Base-by-base conservation (phyloP, 2,329 filamentous ascomycete genomes). In the Coniochaeta pulveracea region DNA sequence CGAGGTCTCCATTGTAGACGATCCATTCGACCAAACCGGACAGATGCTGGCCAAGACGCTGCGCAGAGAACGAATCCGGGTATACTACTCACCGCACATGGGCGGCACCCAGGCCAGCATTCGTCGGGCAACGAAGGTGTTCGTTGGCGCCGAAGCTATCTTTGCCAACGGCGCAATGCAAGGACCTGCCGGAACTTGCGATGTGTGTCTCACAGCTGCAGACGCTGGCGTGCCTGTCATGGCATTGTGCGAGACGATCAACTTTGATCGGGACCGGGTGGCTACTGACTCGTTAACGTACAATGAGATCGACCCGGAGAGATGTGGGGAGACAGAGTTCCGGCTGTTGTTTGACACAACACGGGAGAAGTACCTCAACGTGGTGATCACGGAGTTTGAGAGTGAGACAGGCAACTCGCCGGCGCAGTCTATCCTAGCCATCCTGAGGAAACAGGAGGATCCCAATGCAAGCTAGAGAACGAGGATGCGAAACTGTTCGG, bases 91-190 rank as follows among this genome's bases (percentile, higher is more conserved):
- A 19, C 75, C 89, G 6, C 77, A 72, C 44, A 56, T 93, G 24
- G 80, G 84, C 39, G 85, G 79, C 10, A 66, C 93, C 36, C 76
- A 76, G 33, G 76, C 83, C 43, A 78, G 81, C 27, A 72, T 94
- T 34, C 73, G 76, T 41, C 51, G 56, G 26, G 59, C 66, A 3
- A 82, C 78, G 6, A 77, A 80, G 46, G 77, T 91, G 8, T 72
- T 96, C 33, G 66, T 98, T 2, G 88, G 86, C 10, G 86, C 88
- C 4, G 88, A 95, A 52, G 84, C 85, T 24, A 91, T 98, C 76
- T 91, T 94, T 61, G 88, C 84, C 45, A 96, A 96, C 56, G 91
- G 91, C 6, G 74, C 84, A 21, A 70, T 98, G 46, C 93, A 93
- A 56, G 89, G 83, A 4, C 76, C 86, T 14, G 76, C 85, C 8